These are phyloP conservation scores for Trichoderma simmonsii DNA, from an alignment of 2,329 filamentous ascomycete species.

Conservation along the genomic window DNA sequence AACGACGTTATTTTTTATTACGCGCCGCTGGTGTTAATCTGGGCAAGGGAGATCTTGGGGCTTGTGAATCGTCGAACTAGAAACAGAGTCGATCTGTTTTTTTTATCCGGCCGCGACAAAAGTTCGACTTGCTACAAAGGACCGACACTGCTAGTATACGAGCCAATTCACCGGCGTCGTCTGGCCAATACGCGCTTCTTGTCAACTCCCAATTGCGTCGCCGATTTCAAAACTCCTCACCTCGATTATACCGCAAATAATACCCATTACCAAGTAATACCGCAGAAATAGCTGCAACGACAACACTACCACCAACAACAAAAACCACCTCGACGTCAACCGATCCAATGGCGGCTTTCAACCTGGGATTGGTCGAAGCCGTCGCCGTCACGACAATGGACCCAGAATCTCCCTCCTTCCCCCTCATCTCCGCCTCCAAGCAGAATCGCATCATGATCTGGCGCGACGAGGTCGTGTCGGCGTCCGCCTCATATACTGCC, in stretches of 20 bases:
- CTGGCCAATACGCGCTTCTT: background rate
- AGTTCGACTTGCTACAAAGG: background rate
- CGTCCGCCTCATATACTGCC: conserved; percentile 27
- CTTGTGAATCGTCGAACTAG: background rate
- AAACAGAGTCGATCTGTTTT: background rate
- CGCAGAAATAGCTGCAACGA: background rate
- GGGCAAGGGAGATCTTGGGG: background rate
- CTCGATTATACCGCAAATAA: background rate
- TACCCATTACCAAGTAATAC: background rate
- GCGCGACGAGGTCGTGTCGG: conserved; percentile 46
- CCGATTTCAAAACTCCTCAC: background rate
- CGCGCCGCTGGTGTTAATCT: background rate
- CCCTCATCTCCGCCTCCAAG: conserved; percentile 33
- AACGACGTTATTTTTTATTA: conserved; percentile 2
- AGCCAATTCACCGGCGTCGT: background rate
- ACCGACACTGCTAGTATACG: background rate
- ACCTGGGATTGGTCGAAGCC: background rate
- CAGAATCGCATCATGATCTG: conserved; percentile 47
- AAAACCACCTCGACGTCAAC: background rate
- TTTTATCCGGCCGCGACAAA: background rate
- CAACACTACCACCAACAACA: background rate
- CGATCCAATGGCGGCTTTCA: background rate
- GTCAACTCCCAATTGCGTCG: background rate
- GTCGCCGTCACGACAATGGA: background rate
- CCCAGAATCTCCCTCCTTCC: conserved; percentile 3